Conservation (phyloP, 106 monocot species). For the Narthecium ossifragum region DNA sequence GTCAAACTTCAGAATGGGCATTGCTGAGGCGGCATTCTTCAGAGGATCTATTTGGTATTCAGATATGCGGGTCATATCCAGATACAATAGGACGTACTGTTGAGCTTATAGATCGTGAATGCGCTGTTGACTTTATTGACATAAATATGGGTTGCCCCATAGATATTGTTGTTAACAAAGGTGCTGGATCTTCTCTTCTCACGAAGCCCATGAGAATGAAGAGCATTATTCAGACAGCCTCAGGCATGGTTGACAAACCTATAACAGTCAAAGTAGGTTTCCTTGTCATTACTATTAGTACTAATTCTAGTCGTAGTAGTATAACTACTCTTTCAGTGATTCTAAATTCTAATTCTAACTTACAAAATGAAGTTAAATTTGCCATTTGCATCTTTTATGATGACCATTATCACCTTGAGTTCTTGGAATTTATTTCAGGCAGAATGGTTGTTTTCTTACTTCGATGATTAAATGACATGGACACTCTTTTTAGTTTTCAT, state of each 20-base stretch:
- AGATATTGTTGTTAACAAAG: constrained; percentile 88
- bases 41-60: constrained; percentile 87
- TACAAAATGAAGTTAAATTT: too few species aligned
- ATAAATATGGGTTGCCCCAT: constrained; percentile 99
- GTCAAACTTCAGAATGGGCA: constrained; percentile 99
- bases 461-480: not conserved
- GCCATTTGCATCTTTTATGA: too few species aligned
- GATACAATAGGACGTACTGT: constrained; percentile 78
- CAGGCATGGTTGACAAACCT: constrained; percentile 40
- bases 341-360: too few species aligned
- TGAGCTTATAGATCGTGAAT: constrained; percentile 79
- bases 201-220: constrained; percentile 90
- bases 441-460: not conserved
- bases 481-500: too few species aligned
- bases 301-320: too few species aligned
- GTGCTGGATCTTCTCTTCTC: constrained; percentile 88
- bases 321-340: too few species aligned
- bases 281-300: too few species aligned
- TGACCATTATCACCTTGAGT: not conserved
- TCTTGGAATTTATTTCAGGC: not conserved
- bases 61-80: constrained; percentile 91
- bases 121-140: constrained; percentile 80
- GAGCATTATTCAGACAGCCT: constrained; percentile 69
- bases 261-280: constrained; percentile 73
- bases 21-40: constrained; percentile 80